Evolutionary conservation across 192 early-diverging fungal species (phyloP).

Genomic region (Dissophora globulifera): DNA sequence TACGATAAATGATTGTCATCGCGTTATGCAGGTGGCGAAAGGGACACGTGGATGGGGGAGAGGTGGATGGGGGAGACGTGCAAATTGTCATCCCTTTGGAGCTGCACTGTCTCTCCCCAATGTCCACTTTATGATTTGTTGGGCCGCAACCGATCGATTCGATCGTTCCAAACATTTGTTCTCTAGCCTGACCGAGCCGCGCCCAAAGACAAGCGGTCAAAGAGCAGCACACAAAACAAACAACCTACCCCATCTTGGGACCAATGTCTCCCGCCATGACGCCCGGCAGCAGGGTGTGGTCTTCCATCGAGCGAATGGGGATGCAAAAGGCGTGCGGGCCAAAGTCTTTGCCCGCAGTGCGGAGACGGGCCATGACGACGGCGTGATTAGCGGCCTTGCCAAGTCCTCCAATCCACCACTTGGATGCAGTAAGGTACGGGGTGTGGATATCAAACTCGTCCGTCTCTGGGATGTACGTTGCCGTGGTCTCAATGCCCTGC

Average conservation of each 20-base stretch:
- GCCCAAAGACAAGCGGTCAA: not conserved
- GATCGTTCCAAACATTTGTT: not conserved
- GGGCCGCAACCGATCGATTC: not conserved
- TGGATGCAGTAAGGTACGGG: conserved; percentile 78
- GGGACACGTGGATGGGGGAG: too few relatives aligned
- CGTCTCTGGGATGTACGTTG: conserved; percentile 82
- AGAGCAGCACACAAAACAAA: not conserved
- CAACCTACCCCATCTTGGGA: conserved; percentile 79
- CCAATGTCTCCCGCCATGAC: conserved; percentile 89
- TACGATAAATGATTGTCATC: too few relatives aligned
- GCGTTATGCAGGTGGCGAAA: too few relatives aligned
- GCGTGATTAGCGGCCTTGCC: conserved; percentile 84
- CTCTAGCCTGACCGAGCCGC: not conserved
- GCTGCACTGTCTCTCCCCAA: too few relatives aligned
- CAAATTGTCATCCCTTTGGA: too few relatives aligned
- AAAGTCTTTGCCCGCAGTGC: conserved; percentile 75
- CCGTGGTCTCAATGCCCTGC: conserved; percentile 88
- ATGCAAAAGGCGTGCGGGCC: conserved; percentile 85
- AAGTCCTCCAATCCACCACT: conserved; percentile 91
- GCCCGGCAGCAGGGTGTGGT: conserved; percentile 78
- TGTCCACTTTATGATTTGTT: too few relatives aligned
- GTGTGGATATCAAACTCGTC: conserved; percentile 90
- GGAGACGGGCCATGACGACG: conserved; percentile 84
- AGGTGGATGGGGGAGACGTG: too few relatives aligned
- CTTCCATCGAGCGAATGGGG: conserved; percentile 78